These are phyloP conservation scores for Dichotomopilus funicola DNA, from an alignment of 2,329 filamentous ascomycete genomes.

Conservation along the genomic window DNA sequence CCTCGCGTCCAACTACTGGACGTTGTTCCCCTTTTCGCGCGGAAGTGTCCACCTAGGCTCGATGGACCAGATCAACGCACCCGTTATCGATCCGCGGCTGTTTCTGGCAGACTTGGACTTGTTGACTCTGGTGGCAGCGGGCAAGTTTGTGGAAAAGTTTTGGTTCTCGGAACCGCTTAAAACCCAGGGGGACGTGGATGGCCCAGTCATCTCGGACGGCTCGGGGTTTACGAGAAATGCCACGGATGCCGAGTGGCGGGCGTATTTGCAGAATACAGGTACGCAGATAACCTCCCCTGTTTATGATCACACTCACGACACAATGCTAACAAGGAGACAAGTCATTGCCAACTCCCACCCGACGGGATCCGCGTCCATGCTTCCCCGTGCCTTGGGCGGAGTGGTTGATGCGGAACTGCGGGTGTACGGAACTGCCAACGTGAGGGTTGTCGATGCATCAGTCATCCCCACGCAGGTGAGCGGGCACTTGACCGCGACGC, in stretches of 20 bases:
- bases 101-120: slow-evolving; percentile 4
- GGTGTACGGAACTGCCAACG: slow-evolving; percentile 36
- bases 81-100: not conserved
- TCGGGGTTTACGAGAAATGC: not conserved
- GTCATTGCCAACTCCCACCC: slow-evolving; percentile 29
- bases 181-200: not conserved
- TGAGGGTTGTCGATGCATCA: slow-evolving; percentile 39
- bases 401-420: slow-evolving; percentile 35
- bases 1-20: slow-evolving; percentile 5
- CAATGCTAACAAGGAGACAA: not conserved
- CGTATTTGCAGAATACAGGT: slow-evolving; percentile 2
- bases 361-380: slow-evolving; percentile 32
- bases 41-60: slow-evolving; percentile 3
- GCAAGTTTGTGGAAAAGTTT: not conserved
- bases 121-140: not conserved
- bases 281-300: not conserved
- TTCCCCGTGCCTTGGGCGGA: slow-evolving; percentile 35
- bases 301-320: not conserved
- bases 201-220: not conserved
- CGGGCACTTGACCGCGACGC: slow-evolving; percentile 37
- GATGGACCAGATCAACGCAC: not conserved
- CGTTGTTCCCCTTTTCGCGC: slow-evolving; percentile 3
- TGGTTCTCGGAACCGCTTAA: slow-evolving; percentile 6
- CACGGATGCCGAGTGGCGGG: not conserved
- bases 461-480: slow-evolving; percentile 35